Conservation (phyloP, 345 rosid species). For the Camelina laxa region DNA sequence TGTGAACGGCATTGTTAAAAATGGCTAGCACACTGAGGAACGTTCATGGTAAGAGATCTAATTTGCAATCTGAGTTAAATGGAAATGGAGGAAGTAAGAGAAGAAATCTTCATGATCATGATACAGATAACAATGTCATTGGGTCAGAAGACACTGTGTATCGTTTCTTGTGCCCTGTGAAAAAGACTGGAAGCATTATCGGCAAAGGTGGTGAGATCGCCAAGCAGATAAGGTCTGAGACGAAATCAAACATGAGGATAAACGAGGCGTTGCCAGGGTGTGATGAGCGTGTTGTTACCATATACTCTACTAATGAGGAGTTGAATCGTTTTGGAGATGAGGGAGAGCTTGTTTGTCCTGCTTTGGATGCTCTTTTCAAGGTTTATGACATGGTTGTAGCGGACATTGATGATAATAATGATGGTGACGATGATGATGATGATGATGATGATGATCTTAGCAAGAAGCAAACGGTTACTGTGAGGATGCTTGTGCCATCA, state of each 20-base stretch:
- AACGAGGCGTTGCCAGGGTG: constrained; percentile 65
- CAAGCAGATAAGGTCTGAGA: constrained; percentile 68
- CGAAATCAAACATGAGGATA: constrained; percentile 67
- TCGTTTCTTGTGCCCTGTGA: constrained; percentile 67
- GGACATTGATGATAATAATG: neutral
- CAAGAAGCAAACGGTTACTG: constrained; percentile 51
- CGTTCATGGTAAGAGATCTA: constrained; percentile 65
- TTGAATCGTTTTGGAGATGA: constrained; percentile 57
- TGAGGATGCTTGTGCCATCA: constrained; percentile 74
- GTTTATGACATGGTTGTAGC: constrained; percentile 59
- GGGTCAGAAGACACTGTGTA: constrained; percentile 67
- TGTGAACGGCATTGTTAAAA: neutral
- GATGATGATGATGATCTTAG: constrained; percentile 50
- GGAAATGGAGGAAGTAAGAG: constrained; percentile 63
- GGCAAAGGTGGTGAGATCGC: constrained; percentile 82
- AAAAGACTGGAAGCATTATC: constrained; percentile 69
- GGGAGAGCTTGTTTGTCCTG: constrained; percentile 62
- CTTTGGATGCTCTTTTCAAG: constrained; percentile 77
- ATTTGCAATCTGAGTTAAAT: constrained; percentile 53
- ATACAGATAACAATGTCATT: constrained; percentile 58
- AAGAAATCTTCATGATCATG: constrained; percentile 58
- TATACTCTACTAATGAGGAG: constrained; percentile 65
- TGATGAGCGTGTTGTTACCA: constrained; percentile 74
- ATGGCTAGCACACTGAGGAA: constrained; percentile 66
- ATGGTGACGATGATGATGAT: constrained; percentile 45